Evolutionary conservation across 768 basidiomycete species (phyloP), one percentile per base, ranked within the genome.

Genomic region (Asterophora lycoperdoides): DNA sequence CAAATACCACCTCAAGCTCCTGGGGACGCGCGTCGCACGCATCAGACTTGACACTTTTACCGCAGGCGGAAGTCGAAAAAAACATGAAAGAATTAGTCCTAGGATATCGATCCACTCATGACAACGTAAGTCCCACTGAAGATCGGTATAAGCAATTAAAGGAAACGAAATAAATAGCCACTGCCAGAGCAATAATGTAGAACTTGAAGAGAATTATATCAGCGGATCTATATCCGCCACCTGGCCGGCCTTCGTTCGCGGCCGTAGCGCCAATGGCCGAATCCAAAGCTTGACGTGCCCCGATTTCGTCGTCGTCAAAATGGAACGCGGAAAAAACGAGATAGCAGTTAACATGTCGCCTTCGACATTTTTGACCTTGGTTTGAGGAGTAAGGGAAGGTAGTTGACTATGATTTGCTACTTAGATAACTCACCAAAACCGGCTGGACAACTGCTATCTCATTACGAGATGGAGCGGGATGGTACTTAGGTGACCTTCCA

Each of bases 361-460:
- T 51, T 93, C 93, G 19, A 94, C 72, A 11, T 82, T 77, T 62
- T 95, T 94, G 28, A 88, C 74, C 89, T 93, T 59, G n/a, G 37
- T 8, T 41, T 14, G 30, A 39, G 53, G 19, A 56, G 32, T 39
- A 6, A 30, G 39, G n/a, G 40, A 30, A 23, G 9, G 6, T 23
- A 4, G 41, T 8, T n/a, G 29, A 9, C 9, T 32, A 30, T 1
- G 40, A 37, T 32, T 30, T 1, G 40, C 34, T n/a, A 33, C 20
- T 11, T 13, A 45, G 14, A 35, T 5, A 17, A 73, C 79, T 57
- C 58, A 93, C 91, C 54, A 95, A 67, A 33, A 95, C 91, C 18
- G 94, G 93, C 59, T 95, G 93, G 2, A 96, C 82, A 20, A 89
- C 79, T 5, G 93, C 86, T 8, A 95, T 84, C 56, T 96, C 94